Evolutionary conservation across 1,139 yeast species (phyloP).

Genomic region (Debaryomyces singareniensis): DNA sequence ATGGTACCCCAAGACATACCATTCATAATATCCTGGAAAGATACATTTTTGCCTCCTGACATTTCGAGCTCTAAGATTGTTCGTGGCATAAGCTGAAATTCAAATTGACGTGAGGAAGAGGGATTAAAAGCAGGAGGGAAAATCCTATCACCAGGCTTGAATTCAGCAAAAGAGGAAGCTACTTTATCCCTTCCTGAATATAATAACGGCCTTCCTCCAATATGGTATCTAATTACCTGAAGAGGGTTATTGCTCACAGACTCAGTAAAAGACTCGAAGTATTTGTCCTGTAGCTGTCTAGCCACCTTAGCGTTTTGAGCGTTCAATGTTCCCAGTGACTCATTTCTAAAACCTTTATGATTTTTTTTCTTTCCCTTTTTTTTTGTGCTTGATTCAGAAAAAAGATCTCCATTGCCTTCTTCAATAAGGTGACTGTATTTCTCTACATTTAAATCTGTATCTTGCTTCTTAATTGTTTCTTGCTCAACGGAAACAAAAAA

Average conservation of each 20-base stretch:
- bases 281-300: slow-evolving; percentile 61
- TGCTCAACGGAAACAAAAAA: slow-evolving; percentile 62
- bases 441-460: slow-evolving; percentile 35
- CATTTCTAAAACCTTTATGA: no score
- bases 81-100: slow-evolving; percentile 91
- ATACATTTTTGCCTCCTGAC: slow-evolving; percentile 18
- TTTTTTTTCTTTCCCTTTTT: slow-evolving; percentile 4
- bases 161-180: slow-evolving; percentile 32
- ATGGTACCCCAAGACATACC: slow-evolving; percentile 99
- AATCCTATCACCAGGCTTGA: slow-evolving; percentile 23
- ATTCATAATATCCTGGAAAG: slow-evolving; percentile 40
- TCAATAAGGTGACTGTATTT: slow-evolving; percentile 44
- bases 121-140: slow-evolving; percentile 60
- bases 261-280: slow-evolving; percentile 72
- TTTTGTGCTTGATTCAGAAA: slow-evolving; percentile 2
- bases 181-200: slow-evolving; percentile 61
- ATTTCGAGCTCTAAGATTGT: slow-evolving; percentile 77
- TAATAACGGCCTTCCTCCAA: slow-evolving; percentile 67
- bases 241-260: slow-evolving; percentile 73
- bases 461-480: slow-evolving; percentile 44
- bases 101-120: slow-evolving; percentile 59
- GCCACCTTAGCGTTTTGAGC: slow-evolving; percentile 40
- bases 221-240: slow-evolving; percentile 79
- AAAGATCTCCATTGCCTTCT: slow-evolving; percentile 13
- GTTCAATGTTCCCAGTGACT: slow-evolving; percentile 11